phyloP scores from a whole-genome alignment of 192 early-diverging fungal genomes.

The Entomortierella chlamydospora region DNA sequence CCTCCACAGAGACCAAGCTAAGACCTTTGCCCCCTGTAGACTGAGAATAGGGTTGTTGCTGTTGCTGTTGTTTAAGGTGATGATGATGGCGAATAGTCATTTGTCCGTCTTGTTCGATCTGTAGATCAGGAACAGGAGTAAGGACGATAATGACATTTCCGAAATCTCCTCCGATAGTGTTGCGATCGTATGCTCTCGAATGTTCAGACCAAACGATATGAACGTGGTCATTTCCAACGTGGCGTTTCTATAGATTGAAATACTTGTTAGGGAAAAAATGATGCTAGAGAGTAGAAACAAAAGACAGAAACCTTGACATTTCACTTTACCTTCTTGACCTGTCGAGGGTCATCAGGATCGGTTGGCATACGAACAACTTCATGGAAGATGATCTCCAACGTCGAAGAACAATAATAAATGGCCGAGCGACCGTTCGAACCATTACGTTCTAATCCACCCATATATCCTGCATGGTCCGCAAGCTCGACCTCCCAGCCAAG shows the following conservation, averaged over 20 bases:
- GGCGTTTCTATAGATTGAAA: slow-evolving; percentile 80
- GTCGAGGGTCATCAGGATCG: slow-evolving; percentile 82
- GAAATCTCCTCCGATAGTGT: slow-evolving; percentile 97
- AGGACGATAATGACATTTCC: slow-evolving; percentile 96
- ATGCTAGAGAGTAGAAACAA: no score
- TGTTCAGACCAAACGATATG: slow-evolving; percentile 99
- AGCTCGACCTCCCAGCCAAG: slow-evolving; percentile 96
- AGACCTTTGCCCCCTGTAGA: background rate
- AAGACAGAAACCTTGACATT: no score
- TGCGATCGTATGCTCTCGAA: slow-evolving; percentile 82
- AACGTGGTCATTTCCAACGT: slow-evolving; percentile 98
- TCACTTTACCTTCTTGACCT: slow-evolving; percentile 91
- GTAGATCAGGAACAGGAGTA: slow-evolving; percentile 78
- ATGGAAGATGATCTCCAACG: slow-evolving; percentile 92
- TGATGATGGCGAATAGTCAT: background rate
- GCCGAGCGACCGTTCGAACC: slow-evolving; percentile 79
- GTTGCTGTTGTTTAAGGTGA: no score
- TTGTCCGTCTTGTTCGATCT: slow-evolving; percentile 9
- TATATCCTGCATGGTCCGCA: slow-evolving; percentile 83
- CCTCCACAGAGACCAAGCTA: slow-evolving; percentile 63
- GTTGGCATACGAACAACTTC: slow-evolving; percentile 90
- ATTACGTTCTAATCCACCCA: slow-evolving; percentile 88
- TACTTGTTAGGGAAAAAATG: no score
- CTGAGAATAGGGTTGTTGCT: background rate
- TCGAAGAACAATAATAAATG: slow-evolving; percentile 88